phyloP scores from a whole-genome alignment of 2,329 filamentous ascomycete species.

The Beauveria varroae region DNA sequence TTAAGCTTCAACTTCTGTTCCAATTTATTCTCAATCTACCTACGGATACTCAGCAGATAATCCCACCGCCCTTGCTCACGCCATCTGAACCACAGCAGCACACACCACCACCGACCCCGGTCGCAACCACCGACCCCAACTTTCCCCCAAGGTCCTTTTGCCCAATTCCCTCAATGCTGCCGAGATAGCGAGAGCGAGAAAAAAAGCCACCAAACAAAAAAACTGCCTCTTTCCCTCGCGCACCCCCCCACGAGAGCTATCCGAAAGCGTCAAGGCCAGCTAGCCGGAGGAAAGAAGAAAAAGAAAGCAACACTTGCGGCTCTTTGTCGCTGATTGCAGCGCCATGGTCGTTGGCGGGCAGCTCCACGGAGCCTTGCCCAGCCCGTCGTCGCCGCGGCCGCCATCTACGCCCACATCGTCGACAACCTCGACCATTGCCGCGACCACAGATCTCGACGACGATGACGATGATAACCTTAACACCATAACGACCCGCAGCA shows the following conservation, averaged over 20 bases:
- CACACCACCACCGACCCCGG: neutral
- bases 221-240: neutral
- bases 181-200: neutral
- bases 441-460: neutral
- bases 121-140: neutral
- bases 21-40: neutral
- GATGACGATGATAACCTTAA: neutral
- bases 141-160: neutral
- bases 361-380: constrained; percentile 10
- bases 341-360: constrained; percentile 6
- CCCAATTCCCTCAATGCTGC: constrained; percentile 5
- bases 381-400: constrained; percentile 4
- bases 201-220: neutral
- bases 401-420: neutral
- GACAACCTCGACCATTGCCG: neutral
- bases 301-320: too few species aligned
- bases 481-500: neutral
- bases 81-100: neutral
- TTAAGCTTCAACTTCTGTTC: neutral
- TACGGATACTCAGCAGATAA: too few species aligned
- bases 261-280: neutral
- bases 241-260: neutral
- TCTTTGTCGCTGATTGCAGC: too few species aligned
- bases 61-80: neutral
- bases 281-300: too few species aligned